A percentile compares a stretch with the other conserved stretches of the same genome.
These are phyloP conservation scores for Globisporangium canariense DNA, from an alignment of 352 stramenopile genomes.

Conservation along the genomic window DNA sequence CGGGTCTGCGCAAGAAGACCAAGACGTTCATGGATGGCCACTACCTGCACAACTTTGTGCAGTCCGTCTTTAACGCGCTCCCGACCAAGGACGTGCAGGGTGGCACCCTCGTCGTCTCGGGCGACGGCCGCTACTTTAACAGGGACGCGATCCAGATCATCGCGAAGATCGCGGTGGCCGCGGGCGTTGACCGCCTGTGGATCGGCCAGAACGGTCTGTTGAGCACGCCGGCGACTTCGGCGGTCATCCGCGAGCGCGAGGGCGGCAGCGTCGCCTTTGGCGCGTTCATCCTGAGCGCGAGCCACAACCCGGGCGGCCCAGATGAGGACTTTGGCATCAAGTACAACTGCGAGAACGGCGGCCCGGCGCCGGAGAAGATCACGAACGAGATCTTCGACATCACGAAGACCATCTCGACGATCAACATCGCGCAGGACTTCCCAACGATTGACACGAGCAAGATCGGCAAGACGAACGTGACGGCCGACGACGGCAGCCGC, in stretches of 20 bases:
- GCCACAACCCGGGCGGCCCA: slow-evolving; percentile 97
- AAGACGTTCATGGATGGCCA: slow-evolving; percentile 97
- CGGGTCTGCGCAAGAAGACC: slow-evolving; percentile 98
- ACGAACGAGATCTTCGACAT: slow-evolving; percentile 97
- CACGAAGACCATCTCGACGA: slow-evolving; percentile 93
- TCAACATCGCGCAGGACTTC: slow-evolving; percentile 90
- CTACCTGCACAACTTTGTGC: slow-evolving; percentile 99
- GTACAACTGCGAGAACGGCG: slow-evolving; percentile 98
- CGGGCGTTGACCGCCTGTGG: slow-evolving; percentile 95
- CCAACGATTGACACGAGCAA: slow-evolving; percentile 70
- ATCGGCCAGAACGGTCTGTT: slow-evolving; percentile 95
- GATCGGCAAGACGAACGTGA: slow-evolving; percentile 63
- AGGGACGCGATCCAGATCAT: slow-evolving; percentile 97
- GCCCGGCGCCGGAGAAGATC: slow-evolving; percentile 95
- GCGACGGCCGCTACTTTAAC: slow-evolving; percentile 93
- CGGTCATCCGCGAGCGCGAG: slow-evolving; percentile 94
- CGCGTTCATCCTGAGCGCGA: slow-evolving; percentile 97
- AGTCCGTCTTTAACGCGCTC: slow-evolving; percentile 96
- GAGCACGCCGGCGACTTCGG: slow-evolving; percentile 96
- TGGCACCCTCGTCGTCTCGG: slow-evolving; percentile 95
- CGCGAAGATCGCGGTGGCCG: slow-evolving; percentile 95
- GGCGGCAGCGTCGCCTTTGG: slow-evolving; percentile 91
- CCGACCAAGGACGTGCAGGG: slow-evolving; percentile 92
- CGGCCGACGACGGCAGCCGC: slow-evolving; percentile 87
- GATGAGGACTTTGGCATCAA: slow-evolving; percentile 99